Evolutionary conservation across 805 yeast species (phyloP).

Genomic region (Monosporozyma aerobia): DNA sequence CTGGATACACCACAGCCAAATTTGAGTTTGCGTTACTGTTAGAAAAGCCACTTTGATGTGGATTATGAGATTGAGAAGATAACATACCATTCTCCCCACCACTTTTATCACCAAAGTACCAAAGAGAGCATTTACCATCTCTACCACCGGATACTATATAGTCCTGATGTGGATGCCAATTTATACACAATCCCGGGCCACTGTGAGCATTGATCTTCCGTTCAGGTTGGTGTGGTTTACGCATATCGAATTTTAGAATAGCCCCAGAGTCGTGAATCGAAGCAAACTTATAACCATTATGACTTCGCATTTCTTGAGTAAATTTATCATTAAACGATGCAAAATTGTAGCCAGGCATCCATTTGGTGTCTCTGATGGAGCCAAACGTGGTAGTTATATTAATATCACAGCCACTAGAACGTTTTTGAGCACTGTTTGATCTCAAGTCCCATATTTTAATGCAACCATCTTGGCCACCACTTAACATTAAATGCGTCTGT

Average conservation of each 20-base stretch:
- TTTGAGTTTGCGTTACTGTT: slow-evolving; percentile 8
- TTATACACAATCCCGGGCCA: slow-evolving; percentile 81
- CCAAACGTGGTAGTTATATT: slow-evolving; percentile 51
- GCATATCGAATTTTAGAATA: slow-evolving; percentile 77
- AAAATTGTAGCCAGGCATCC: slow-evolving; percentile 34
- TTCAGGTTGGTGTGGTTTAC: slow-evolving; percentile 56
- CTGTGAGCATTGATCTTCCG: slow-evolving; percentile 77
- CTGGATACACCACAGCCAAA: slow-evolving; percentile 39
- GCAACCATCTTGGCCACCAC: slow-evolving; percentile 76
- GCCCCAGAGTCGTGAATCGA: slow-evolving; percentile 86
- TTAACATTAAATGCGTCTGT: slow-evolving; percentile 33
- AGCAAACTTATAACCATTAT: slow-evolving; percentile 43
- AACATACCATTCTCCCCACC: neutral
- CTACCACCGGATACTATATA: slow-evolving; percentile 87
- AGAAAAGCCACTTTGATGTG: neutral
- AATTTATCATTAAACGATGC: slow-evolving; percentile 14
- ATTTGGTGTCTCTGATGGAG: slow-evolving; percentile 51
- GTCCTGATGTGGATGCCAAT: slow-evolving; percentile 80
- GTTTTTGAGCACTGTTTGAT: slow-evolving; percentile 36
- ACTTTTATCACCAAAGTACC: slow-evolving; percentile 27
- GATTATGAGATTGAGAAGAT: neutral
- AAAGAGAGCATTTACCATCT: slow-evolving; percentile 45
- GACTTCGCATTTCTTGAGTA: slow-evolving; percentile 18
- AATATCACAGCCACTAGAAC: slow-evolving; percentile 19
- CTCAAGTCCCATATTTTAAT: slow-evolving; percentile 64